Evolutionary conservation across 2,329 filamentous ascomycete species (phyloP).

Genomic region (Colletotrichum brevisporum): DNA sequence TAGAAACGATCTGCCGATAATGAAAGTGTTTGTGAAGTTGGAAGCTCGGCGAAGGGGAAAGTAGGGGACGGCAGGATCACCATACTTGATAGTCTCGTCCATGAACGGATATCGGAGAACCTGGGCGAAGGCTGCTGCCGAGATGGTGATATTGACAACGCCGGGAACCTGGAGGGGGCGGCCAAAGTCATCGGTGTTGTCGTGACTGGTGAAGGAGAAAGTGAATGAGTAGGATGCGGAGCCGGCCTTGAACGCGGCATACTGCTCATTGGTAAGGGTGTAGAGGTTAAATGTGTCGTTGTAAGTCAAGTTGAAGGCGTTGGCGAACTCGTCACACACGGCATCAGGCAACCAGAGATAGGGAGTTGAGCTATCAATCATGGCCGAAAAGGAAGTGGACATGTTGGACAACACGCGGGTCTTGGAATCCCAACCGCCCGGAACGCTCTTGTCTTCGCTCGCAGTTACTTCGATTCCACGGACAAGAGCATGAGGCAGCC

Average conservation of each 20-base stretch:
- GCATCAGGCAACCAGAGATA: slow-evolving; percentile 73
- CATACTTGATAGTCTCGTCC: slow-evolving; percentile 58
- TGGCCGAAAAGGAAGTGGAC: slow-evolving; percentile 63
- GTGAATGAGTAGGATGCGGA: slow-evolving; percentile 65
- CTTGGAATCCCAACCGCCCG: slow-evolving; percentile 56
- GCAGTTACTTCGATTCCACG: slow-evolving; percentile 66
- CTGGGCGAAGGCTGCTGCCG: slow-evolving; percentile 65
- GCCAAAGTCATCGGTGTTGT: slow-evolving; percentile 67
- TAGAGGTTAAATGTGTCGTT: slow-evolving; percentile 76
- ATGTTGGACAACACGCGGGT: slow-evolving; percentile 58
- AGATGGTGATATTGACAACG: slow-evolving; percentile 70
- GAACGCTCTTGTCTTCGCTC: slow-evolving; percentile 49
- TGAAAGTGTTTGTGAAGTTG: slow-evolving; percentile 62
- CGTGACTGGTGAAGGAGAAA: slow-evolving; percentile 69
- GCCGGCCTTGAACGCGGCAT: slow-evolving; percentile 59
- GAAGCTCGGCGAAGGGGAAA: slow-evolving; percentile 74
- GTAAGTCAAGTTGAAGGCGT: slow-evolving; percentile 74
- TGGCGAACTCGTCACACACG: slow-evolving; percentile 76
- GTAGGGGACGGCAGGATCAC: slow-evolving; percentile 66
- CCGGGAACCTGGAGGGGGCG: slow-evolving; percentile 63
- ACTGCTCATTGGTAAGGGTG: slow-evolving; percentile 71
- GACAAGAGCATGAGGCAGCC: slow-evolving; percentile 72
- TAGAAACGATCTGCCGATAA: slow-evolving; percentile 77
- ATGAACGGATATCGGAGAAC: slow-evolving; percentile 65
- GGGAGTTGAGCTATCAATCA: slow-evolving; percentile 76